Base-by-base conservation (phyloP, 73 alveolate genomes). In the Tetrahymena borealis region DNA sequence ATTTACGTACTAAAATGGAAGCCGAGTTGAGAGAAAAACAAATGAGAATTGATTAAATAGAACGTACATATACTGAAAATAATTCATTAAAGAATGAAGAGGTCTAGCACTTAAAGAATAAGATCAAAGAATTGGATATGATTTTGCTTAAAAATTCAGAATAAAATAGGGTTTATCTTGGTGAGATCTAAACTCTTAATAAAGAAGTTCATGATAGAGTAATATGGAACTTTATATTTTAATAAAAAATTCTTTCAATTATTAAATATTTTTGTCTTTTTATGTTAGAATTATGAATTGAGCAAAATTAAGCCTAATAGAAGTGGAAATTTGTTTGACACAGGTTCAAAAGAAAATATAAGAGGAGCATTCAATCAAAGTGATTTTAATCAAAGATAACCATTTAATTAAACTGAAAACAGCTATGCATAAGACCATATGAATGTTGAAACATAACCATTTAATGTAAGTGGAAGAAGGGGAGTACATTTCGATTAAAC, bases 21-120 rank as follows among this genome's bases (percentile, higher is more conserved):
- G 42, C 93, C 2, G 95, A 93, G 33, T 36, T 93, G 35, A 93
- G 95, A 33, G 95, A 93, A 24, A 93, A 93, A 42, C 39, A 39
- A 24, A 60, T 93, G 0, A 93, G 91, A 40, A 79, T 93, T 79
- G 95, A 93, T 16, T 78, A 91, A 39, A 33, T 93, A 13, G 95
- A 93, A 60, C 85, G 85, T 60, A 60, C 85, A 24, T 60, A 60
- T 35, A 24, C 85, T 10, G 85, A 60, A 18, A 60, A 60, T n/a
- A 60, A 60, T n/a, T 60, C 85, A 24, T 60, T 60, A 35, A 60
- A 60, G 10, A 60, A 60, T n/a, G 85, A 60, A 60, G 85, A 60
- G 28, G 28, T 60, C 2, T 9, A 60, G 28, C 85, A 60, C 28
- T 28, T 60, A n/a, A 60, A 60, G 31, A 60, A 60, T 15, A 60